phyloP scores from a whole-genome alignment of 257 asterid species.

The Sherardia arvensis region DNA sequence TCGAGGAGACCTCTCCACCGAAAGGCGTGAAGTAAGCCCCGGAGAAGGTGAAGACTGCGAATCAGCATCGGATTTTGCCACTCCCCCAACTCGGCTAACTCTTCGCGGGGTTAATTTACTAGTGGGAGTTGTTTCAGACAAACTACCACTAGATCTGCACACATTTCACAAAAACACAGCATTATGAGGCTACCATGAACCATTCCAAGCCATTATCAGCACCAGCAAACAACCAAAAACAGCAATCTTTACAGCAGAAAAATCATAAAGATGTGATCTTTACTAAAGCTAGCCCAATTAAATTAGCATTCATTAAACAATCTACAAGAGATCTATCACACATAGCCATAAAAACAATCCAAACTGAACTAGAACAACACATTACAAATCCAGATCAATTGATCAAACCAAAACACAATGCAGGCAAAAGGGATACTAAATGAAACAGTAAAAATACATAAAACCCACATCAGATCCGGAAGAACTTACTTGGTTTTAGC shows the following conservation, averaged over 20 bases:
- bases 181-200: conserved; percentile 5
- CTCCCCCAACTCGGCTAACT: conserved; percentile 49
- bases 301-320: background rate
- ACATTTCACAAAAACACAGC: conserved; percentile 5
- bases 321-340: conserved; percentile 1
- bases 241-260: conserved; percentile 2
- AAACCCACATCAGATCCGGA: conserved; percentile 24
- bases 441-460: background rate
- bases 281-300: background rate
- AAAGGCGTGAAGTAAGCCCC: conserved; percentile 41
- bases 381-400: conserved; percentile 22
- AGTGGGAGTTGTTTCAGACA: conserved; percentile 56
- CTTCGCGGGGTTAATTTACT: conserved; percentile 45
- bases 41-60: conserved; percentile 41
- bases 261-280: background rate
- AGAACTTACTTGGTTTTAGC: conserved; percentile 65
- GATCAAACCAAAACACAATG: conserved; percentile 7
- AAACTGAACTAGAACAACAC: conserved; percentile 7
- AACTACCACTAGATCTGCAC: conserved; percentile 44
- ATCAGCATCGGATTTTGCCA: conserved; percentile 56
- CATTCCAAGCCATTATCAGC: background rate
- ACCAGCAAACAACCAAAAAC: conserved; percentile 2
- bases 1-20: conserved; percentile 53
- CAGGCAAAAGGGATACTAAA: background rate
- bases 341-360: background rate